phyloP scores from a whole-genome alignment of 768 basidiomycete genomes.

The Suillus weaverae region DNA sequence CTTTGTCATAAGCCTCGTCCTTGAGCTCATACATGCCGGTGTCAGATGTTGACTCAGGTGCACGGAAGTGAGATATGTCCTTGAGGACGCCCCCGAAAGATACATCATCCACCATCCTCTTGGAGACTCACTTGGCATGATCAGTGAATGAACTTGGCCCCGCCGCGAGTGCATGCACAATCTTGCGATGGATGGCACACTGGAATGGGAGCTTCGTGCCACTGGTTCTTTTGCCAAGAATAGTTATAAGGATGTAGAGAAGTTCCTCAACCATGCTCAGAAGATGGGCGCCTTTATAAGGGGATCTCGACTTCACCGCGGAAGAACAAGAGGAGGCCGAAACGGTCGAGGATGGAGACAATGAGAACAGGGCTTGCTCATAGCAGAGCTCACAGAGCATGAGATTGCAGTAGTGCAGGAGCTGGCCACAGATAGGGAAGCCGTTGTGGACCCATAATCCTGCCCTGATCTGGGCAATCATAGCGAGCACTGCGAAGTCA shows the following conservation, averaged over 20 bases:
- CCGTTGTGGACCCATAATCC: constrained; percentile 99
- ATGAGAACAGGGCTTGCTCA: constrained; percentile 93
- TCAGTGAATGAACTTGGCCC: constrained; percentile 90
- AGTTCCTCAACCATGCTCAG: constrained; percentile 91
- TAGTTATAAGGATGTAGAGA: constrained; percentile 81
- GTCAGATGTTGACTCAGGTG: constrained; percentile 77
- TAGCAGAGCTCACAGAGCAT: constrained; percentile 95
- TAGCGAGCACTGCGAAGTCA: constrained; percentile 63
- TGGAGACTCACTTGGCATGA: constrained; percentile 86
- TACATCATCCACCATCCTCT: constrained; percentile 81
- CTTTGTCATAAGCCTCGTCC: constrained; percentile 78
- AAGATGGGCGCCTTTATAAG: constrained; percentile 70
- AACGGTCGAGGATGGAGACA: constrained; percentile 87
- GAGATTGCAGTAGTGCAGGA: constrained; percentile 94
- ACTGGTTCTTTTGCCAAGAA: constrained; percentile 79
- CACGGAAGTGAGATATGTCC: constrained; percentile 78
- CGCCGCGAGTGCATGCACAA: constrained; percentile 87
- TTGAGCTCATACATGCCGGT: constrained; percentile 87
- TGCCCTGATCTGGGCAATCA: constrained; percentile 93
- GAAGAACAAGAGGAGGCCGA: constrained; percentile 80
- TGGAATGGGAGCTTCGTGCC: constrained; percentile 67
- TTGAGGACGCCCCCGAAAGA: constrained; percentile 77
- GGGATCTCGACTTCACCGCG: constrained; percentile 52
- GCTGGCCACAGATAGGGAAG: constrained; percentile 90
- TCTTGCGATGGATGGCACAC: constrained; percentile 72